A percentile compares a stretch with the other conserved stretches of the same genome.
These are phyloP conservation scores for Gastrolobium villosum DNA, from an alignment of 306 rosid genomes.

Conservation along the genomic window DNA sequence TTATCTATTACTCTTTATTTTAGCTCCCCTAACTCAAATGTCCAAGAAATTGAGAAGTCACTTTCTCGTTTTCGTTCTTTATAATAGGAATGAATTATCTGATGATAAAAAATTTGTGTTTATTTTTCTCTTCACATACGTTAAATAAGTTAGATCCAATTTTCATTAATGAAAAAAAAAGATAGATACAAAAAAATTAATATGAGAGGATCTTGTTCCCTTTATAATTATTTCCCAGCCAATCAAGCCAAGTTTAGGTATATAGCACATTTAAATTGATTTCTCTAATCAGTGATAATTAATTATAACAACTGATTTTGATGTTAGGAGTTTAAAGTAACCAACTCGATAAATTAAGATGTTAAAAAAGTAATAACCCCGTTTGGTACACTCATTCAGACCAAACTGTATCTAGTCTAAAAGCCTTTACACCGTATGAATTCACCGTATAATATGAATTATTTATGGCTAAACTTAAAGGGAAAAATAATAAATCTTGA, in stretches of 20 bases:
- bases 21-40: neutral
- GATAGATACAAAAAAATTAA: no score
- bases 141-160: no score
- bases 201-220: no score
- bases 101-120: no score
- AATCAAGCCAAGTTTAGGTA: neutral
- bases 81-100: no score
- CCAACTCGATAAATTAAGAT: neutral
- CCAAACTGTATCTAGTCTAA: neutral
- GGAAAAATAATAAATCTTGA: neutral
- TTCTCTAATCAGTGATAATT: neutral
- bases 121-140: no score
- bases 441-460: neutral
- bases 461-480: neutral
- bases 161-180: no score
- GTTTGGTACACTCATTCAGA: neutral
- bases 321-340: neutral
- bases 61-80: neutral
- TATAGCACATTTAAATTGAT: neutral
- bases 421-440: neutral
- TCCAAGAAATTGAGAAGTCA: neutral
- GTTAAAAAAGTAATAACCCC: neutral
- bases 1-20: neutral
- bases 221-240: neutral
- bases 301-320: constrained; percentile 7